These are phyloP conservation scores for Elongisporangium anandrum DNA, from an alignment of 352 stramenopile genomes.

Conservation along the genomic window DNA sequence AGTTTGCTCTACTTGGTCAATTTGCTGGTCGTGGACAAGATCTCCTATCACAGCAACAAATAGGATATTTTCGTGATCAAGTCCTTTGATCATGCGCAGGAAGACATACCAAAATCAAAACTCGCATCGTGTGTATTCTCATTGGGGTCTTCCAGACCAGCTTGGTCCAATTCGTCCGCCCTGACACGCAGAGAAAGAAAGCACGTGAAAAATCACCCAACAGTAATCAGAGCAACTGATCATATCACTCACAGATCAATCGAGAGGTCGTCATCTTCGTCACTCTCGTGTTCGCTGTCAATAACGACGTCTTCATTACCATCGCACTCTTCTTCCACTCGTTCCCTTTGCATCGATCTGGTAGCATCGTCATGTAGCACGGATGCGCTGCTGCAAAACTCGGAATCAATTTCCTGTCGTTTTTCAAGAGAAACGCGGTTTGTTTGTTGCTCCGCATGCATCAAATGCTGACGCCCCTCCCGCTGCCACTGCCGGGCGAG, in stretches of 20 bases:
- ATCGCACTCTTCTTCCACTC: neutral
- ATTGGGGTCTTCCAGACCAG: constrained; percentile 8
- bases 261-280: constrained; percentile 33
- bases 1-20: constrained; percentile 7
- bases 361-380: too few species aligned
- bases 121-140: constrained; percentile 13
- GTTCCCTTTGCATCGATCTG: neutral
- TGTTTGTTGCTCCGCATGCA: neutral
- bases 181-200: constrained; percentile 10
- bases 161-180: constrained; percentile 20
- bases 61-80: too few species aligned
- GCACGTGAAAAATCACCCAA: too few species aligned
- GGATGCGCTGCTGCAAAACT: too few species aligned
- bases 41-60: constrained; percentile 22
- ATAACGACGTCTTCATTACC: neutral
- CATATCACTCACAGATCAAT: constrained; percentile 73
- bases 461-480: neutral
- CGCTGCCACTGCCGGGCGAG: constrained; percentile 9
- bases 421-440: neutral
- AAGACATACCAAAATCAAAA: constrained; percentile 51
- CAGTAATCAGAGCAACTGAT: too few species aligned
- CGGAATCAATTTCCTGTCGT: neutral
- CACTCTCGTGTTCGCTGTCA: constrained; percentile 4
- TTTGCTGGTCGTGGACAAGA: constrained; percentile 27
- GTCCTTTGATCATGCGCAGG: neutral